These are phyloP conservation scores for Heterobasidion irregulare DNA, from an alignment of 1,284 basidiomycete species.

Conservation along the genomic window DNA sequence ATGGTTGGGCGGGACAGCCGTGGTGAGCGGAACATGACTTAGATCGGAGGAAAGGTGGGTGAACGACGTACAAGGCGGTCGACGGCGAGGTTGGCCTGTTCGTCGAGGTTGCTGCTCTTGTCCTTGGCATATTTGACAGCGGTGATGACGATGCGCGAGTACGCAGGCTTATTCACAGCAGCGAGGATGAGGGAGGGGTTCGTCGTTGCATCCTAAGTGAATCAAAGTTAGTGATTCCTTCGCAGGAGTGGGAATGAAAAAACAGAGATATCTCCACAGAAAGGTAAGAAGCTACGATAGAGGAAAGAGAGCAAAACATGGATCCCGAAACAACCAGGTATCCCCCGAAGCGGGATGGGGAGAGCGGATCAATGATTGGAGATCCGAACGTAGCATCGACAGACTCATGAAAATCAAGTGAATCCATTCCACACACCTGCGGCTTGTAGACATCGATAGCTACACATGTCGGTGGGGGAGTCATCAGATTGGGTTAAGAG, in stretches of 20 bases:
- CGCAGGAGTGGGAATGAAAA: no score
- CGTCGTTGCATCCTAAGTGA: slow-evolving; percentile 77
- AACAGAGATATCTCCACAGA: no score
- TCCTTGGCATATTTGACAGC: slow-evolving; percentile 80
- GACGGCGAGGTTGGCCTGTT: slow-evolving; percentile 68
- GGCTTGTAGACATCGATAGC: slow-evolving; percentile 91
- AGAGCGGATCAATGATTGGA: no score
- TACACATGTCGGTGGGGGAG: slow-evolving; percentile 19
- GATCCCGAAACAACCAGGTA: no score
- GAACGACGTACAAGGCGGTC: slow-evolving; percentile 72
- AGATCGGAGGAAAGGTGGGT: background rate
- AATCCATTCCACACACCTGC: slow-evolving; percentile 38
- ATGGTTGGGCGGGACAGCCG: background rate
- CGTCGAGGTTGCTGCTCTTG: slow-evolving; percentile 69
- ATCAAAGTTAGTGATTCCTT: background rate
- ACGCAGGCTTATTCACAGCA: slow-evolving; percentile 86
- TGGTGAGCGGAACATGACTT: background rate
- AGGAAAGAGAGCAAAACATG: no score
- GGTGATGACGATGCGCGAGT: slow-evolving; percentile 77
- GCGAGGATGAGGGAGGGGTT: slow-evolving; percentile 93
- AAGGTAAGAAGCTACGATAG: no score
- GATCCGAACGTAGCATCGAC: no score
- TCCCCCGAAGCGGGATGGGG: no score
- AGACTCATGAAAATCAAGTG: no score
- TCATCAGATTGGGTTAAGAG: background rate